A percentile compares a stretch with the other conserved stretches of the same genome.
Evolutionary conservation across 2,329 filamentous ascomycete species (phyloP).

Genomic region (Colletotrichum gloeosporioides): DNA sequence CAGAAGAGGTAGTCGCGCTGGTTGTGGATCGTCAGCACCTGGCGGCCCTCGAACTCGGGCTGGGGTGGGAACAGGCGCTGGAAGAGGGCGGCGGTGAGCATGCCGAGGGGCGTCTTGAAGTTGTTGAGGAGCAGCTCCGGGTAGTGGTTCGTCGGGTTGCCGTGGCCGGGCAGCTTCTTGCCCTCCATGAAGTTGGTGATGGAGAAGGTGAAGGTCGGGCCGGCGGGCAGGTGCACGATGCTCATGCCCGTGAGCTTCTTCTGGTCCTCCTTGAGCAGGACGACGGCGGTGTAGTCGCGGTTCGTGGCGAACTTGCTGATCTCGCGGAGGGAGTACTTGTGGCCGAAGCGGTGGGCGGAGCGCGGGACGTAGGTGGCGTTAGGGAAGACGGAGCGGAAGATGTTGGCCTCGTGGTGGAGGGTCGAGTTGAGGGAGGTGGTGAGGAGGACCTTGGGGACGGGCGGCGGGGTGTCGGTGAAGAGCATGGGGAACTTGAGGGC

Average conservation of each 20-base stretch:
- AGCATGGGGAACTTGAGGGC: constrained; percentile 67
- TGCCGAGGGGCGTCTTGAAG: constrained; percentile 90
- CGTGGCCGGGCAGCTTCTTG: constrained; percentile 87
- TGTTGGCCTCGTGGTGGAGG: constrained; percentile 81
- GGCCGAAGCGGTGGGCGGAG: constrained; percentile 79
- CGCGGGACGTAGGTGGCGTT: constrained; percentile 87
- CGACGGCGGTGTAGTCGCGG: constrained; percentile 80
- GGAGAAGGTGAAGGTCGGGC: constrained; percentile 91
- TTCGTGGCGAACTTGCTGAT: constrained; percentile 86
- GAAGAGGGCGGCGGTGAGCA: constrained; percentile 87
- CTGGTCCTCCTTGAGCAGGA: constrained; percentile 87
- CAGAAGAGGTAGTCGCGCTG: constrained; percentile 97
- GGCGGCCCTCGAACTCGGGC: constrained; percentile 84
- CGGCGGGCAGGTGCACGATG: constrained; percentile 81
- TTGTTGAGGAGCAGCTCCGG: constrained; percentile 92
- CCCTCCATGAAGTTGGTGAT: constrained; percentile 92
- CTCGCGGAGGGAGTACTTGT: constrained; percentile 92
- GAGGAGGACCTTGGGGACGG: constrained; percentile 83
- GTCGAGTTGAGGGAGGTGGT: constrained; percentile 91
- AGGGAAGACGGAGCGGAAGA: constrained; percentile 83
- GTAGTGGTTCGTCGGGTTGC: constrained; percentile 85
- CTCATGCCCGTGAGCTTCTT: constrained; percentile 86
- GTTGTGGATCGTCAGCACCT: constrained; percentile 92
- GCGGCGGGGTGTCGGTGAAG: constrained; percentile 64
- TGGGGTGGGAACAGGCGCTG: constrained; percentile 72